Evolutionary conservation across 495 filamentous ascomycete genomes (phyloP), one percentile per base, ranked within the genome.

Genomic region (Jackrogersella minutella): DNA sequence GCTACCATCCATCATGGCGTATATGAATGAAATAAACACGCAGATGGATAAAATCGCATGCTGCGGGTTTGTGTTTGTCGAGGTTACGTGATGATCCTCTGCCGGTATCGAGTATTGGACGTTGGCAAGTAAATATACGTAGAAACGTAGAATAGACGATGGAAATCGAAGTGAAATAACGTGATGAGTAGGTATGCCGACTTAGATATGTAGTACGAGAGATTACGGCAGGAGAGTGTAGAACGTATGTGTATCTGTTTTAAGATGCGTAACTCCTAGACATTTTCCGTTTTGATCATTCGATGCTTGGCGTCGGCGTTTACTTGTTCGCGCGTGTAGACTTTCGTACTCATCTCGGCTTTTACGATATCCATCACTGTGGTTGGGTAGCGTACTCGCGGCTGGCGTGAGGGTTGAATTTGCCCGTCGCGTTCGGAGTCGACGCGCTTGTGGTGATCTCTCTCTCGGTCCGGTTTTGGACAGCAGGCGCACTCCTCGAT

Each of bases 401-500:
- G 8, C 11, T 13, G 41, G 11, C 30, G 24, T 6, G 43, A 30
- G 30, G 13, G n/a, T 22, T 14, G 16, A 11, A 13, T 17, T 22
- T 17, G 4, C 5, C 11, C 4, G 24, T 6, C n/a, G 39, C 10
- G 39, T 49, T 11, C 22, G 49, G 41, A 13, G 22, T 5, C 14
- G 6, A 31, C 8, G 30, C 52, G 46, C 34, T 64, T 69, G 6
- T 36, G 39, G 17, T 5, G 37, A 5, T 70, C 51, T 16, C 60
- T 62, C 26, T 66, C 37, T 8, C 71, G 57, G 52, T 75, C 70
- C 11, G 64, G 56, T 22, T 58, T 58, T 9, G 44, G 64, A 22
- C 73, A 73, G 62, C 73, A 73, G 3, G 53, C 68, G 30, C 71
- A 73, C n/a, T 40, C 13, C 22, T 62, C 60, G 1, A 46, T 8